Evolutionary conservation across 257 asterid species (phyloP).

Genomic region (Ajuga chamaepitys): DNA sequence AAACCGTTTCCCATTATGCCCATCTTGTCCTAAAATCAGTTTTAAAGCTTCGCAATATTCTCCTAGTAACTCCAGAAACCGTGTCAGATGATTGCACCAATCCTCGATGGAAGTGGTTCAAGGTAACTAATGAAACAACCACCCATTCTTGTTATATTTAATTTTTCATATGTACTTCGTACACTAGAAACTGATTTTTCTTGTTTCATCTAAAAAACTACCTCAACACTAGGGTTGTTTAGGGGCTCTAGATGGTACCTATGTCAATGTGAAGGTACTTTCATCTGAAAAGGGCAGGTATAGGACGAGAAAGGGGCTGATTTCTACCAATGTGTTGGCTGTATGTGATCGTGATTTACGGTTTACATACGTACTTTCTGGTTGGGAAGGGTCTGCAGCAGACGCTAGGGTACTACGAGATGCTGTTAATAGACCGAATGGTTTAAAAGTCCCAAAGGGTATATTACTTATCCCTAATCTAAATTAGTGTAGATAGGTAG

Average conservation of each 20-base stretch:
- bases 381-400: neutral
- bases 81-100: neutral
- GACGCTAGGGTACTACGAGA: neutral
- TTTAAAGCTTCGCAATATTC: neutral
- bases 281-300: neutral
- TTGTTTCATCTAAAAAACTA: no score
- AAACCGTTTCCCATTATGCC: neutral
- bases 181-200: no score
- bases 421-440: neutral
- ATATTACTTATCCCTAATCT: neutral
- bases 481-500: no score
- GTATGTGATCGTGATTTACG: neutral
- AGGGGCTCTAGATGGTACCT: no score
- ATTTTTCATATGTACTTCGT: no score
- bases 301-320: neutral
- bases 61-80: neutral
- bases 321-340: neutral
- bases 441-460: neutral
- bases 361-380: neutral
- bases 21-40: neutral
- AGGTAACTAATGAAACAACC: neutral
- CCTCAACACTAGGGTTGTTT: no score
- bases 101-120: neutral
- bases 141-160: no score
- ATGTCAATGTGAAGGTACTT: no score